A percentile compares a stretch with the other conserved stretches of the same genome.
Conservation (phyloP, 2,329 filamentous ascomycete genomes). For the Bipolaris victoriae region DNA sequence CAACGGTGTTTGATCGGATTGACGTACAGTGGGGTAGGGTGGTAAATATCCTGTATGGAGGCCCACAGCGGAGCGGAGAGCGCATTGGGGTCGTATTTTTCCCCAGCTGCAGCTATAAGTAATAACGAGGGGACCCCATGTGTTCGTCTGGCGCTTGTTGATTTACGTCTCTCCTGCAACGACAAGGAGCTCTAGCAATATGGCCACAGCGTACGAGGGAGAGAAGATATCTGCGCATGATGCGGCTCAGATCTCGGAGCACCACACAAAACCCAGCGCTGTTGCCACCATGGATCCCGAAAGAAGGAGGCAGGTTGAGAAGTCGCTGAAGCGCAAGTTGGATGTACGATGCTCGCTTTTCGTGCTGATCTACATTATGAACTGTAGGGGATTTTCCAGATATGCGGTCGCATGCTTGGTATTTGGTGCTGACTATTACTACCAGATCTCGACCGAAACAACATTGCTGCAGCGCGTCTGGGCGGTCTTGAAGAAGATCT, state of each 20-base stretch:
- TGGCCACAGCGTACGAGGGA: slow-evolving; percentile 17
- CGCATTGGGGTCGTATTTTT: not conserved
- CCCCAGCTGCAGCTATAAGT: slow-evolving; percentile 4
- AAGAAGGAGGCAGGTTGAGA: slow-evolving; percentile 40
- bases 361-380: slow-evolving; percentile 49
- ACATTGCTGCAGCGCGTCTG: slow-evolving; percentile 44
- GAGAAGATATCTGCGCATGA: slow-evolving; percentile 13
- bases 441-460: slow-evolving; percentile 34
- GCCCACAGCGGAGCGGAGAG: slow-evolving; percentile 8
- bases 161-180: not conserved
- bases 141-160: not conserved
- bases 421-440: not conserved
- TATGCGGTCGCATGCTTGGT: not conserved
- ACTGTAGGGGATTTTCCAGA: slow-evolving; percentile 18
- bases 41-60: slow-evolving; percentile 5
- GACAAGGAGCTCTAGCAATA: slow-evolving; percentile 1
- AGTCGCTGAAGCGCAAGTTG: slow-evolving; percentile 44
- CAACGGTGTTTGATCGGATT: slow-evolving; percentile 9
- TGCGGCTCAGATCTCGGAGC: slow-evolving; percentile 13
- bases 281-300: slow-evolving; percentile 40
- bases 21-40: slow-evolving; percentile 13
- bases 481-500: slow-evolving; percentile 44
- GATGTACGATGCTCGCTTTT: slow-evolving; percentile 42
- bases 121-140: slow-evolving; percentile 10
- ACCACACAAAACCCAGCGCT: slow-evolving; percentile 17